Conservation (phyloP, 2,329 filamentous ascomycete species). For the Claviceps digitariae region DNA sequence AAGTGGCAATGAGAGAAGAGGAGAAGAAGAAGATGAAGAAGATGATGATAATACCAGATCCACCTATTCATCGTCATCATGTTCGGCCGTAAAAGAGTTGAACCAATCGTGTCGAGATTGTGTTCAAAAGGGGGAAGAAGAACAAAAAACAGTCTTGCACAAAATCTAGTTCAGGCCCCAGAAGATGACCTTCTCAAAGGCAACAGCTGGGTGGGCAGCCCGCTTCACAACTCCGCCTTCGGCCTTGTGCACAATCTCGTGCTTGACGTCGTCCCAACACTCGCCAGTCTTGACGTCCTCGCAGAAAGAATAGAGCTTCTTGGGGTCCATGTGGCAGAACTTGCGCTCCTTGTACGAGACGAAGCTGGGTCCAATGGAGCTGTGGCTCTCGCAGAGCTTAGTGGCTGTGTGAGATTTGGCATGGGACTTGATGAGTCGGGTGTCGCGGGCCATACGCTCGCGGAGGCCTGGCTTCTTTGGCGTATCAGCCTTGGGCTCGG, state of each 20-base stretch:
- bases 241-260: conserved; percentile 2
- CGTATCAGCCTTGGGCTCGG: neutral
- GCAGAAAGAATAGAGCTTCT: conserved; percentile 9
- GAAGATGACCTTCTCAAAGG: neutral
- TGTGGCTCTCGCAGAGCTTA: conserved; percentile 6
- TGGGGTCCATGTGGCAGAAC: conserved; percentile 10
- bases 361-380: conserved; percentile 4
- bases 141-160: too few relatives aligned
- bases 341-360: conserved; percentile 9
- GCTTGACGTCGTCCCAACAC: conserved; percentile 8
- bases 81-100: too few relatives aligned
- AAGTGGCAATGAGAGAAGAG: neutral
- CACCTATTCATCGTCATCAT: neutral
- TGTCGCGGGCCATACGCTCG: neutral
- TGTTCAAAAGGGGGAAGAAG: too few relatives aligned
- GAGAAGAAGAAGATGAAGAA: neutral
- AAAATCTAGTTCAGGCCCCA: too few relatives aligned
- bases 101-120: too few relatives aligned
- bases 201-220: neutral
- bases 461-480: neutral
- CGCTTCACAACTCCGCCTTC: neutral
- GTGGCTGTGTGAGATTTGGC: neutral
- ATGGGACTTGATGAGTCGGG: conserved; percentile 1
- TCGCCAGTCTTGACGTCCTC: conserved; percentile 2
- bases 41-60: too few relatives aligned